Evolutionary conservation across 441 rosid genomes (phyloP), one percentile per base, ranked within the genome.

Genomic region (Dalechampia spathulata): DNA sequence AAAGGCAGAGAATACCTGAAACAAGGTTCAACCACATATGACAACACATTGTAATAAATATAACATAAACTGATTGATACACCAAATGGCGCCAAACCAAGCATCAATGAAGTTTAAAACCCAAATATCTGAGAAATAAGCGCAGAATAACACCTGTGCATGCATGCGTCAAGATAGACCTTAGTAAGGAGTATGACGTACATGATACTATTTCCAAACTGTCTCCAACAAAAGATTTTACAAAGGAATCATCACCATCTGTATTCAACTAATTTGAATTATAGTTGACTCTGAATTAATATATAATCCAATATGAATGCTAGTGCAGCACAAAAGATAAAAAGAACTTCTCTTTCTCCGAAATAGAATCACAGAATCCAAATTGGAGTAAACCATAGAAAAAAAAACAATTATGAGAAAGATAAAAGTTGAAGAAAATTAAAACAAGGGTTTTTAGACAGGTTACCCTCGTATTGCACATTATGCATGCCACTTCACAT

Each of bases 1-100:
- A 83, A 86, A 94, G 52, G 97, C 97, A 67, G 99, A 90, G 75
- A 94, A 94, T 13, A 94, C 99, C 99, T 90, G 79, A 61, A 76
- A 78, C 58, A 55, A 64, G 44, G 41, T 52, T 64, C 22, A 58
- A 55, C 55, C 46, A 54, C 48, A 62, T 51, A 72, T 55, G 45
- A 64, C 38, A 32, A 50, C 27, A 57, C 22, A 54, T 38, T 38
- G 3, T 7, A 63, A 41, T 57, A 36, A 53, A 34, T 49, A 60
- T 17, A n/a, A 64, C 48, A 32, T 55, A 6, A 19, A 49, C 41
- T 4, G 41, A 55, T 55, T 30, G 15, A 64, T 57, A 59, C 63
- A 64, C 50, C 48, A 15, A 28, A 56, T 78, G 63, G 60, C 65
- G 70, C 62, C 44, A 52, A 57, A n/a, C n/a, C 30, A 30, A 22